Evolutionary conservation across 208 protist species (phyloP), one percentile per base, ranked within the genome.

Genomic region (Vickermania ingenoplastis): DNA sequence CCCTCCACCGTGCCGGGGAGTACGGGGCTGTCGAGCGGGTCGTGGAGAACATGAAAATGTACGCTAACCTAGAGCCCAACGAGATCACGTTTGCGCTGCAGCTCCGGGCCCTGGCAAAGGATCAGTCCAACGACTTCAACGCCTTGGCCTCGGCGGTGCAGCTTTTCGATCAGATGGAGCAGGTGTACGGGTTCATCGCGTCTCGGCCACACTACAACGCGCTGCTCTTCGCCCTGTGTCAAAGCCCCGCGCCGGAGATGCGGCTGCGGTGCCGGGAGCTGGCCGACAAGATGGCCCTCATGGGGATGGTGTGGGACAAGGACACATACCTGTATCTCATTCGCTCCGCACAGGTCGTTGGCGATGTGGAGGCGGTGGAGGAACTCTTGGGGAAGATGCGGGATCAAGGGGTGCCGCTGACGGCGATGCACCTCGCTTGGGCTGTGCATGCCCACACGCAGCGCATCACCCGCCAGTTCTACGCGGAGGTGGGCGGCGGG

Each of bases 111-210:
- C 45, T 92, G 36, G 58, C 70, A 31, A 91, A 89, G 50, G 89
- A 92, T 55, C 66, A 65, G 4, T 81, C 78, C 22, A 77, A 91
- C 59, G 11, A 45, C 36, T 61, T 84, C 36, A 89, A 90, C 57
- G 85, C 83, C 11, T 55, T 92, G 11, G 77, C 84, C 5, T 81
- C 92, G 57, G 72, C 85, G 14, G 75, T 95, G 53, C 85, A 95
- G 68, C 65, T 95, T 0, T 93, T 95, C 59, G 89, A 95, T 51
- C 89, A 95, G 63, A 95, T 95, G 89, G 83, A 95, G 53, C 84
- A 91, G 63, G 86, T 91, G 3, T 86, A 91, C 58, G 86, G 86
- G 48, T 92, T 82, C 73, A 92, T 95, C 56, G 80, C 89, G 21
- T 70, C 81, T 4, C 80, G 89, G 28, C 80, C 82, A 17, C 86